A percentile compares a stretch with the other conserved stretches of the same genome.
Conservation (phyloP, 345 rosid genomes). For the Chamaenerion angustifolium region DNA sequence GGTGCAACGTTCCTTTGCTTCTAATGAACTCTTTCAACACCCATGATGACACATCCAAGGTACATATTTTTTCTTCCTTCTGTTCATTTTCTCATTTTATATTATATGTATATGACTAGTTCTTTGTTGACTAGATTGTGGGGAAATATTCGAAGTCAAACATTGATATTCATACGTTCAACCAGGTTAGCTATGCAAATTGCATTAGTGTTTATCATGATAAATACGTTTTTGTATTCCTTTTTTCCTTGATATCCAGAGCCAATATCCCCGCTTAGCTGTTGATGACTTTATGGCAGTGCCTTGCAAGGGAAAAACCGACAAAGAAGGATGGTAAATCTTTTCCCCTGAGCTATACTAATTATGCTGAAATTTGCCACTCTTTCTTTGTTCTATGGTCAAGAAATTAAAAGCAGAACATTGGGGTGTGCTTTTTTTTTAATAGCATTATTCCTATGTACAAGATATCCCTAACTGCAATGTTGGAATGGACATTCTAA, state of each 20-base stretch:
- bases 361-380: too few species aligned
- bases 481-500: too few species aligned
- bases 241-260: constrained; percentile 27
- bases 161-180: constrained; percentile 76
- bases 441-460: too few species aligned
- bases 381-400: too few species aligned
- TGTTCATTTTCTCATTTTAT: background rate
- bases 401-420: too few species aligned
- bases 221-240: background rate
- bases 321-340: constrained; percentile 89
- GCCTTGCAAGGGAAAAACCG: constrained; percentile 81
- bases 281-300: constrained; percentile 65
- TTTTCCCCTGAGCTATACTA: too few species aligned
- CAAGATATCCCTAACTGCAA: too few species aligned
- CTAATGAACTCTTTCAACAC: constrained; percentile 98
- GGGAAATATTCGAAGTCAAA: constrained; percentile 73
- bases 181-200: constrained; percentile 47
- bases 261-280: constrained; percentile 92
- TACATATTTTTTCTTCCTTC: constrained; percentile 8
- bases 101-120: constrained; percentile 4
- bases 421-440: too few species aligned
- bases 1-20: constrained; percentile 85
- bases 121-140: constrained; percentile 44
- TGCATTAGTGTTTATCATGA: background rate
- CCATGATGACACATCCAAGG: constrained; percentile 93